Percentiles rank a stretch among this genome's conserved stretches.
These are phyloP conservation scores for Phytophthora fragariae DNA, from an alignment of 352 stramenopile genomes.

Conservation along the genomic window DNA sequence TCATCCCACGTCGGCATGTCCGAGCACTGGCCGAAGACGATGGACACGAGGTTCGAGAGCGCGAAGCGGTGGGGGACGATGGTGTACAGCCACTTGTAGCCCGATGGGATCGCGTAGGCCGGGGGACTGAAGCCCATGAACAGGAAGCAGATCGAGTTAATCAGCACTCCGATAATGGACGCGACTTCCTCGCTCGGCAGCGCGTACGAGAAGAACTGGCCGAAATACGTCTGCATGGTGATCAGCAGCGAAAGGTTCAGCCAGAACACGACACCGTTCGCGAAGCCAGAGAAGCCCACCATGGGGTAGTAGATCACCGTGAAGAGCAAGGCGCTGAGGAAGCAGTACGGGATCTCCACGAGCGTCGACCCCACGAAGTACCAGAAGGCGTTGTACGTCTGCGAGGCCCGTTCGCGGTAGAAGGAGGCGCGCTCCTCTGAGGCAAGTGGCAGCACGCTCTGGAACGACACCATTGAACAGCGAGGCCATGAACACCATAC, in stretches of 20 bases:
- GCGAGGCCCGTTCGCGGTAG: constrained; percentile 63
- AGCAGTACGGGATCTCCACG: constrained; percentile 41
- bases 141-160: constrained; percentile 55
- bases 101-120: constrained; percentile 19
- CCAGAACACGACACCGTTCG: constrained; percentile 45
- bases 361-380: constrained; percentile 67
- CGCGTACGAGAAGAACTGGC: constrained; percentile 39
- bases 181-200: constrained; percentile 51
- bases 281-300: constrained; percentile 85
- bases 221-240: constrained; percentile 49
- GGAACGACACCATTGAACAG: constrained; percentile 77
- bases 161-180: constrained; percentile 48
- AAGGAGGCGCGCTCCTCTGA: constrained; percentile 83
- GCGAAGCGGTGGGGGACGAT: constrained; percentile 28
- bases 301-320: constrained; percentile 80
- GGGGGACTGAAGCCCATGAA: constrained; percentile 45
- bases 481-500: constrained; percentile 81
- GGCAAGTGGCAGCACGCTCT: constrained; percentile 76
- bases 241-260: constrained; percentile 54
- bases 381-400: constrained; percentile 40
- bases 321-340: constrained; percentile 51
- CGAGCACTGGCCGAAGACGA: constrained; percentile 33
- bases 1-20: constrained; percentile 31
- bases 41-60: constrained; percentile 22
- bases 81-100: constrained; percentile 26